Base-by-base conservation (phyloP, 164 flowering plant species). In the Stephania yunnanensis region DNA sequence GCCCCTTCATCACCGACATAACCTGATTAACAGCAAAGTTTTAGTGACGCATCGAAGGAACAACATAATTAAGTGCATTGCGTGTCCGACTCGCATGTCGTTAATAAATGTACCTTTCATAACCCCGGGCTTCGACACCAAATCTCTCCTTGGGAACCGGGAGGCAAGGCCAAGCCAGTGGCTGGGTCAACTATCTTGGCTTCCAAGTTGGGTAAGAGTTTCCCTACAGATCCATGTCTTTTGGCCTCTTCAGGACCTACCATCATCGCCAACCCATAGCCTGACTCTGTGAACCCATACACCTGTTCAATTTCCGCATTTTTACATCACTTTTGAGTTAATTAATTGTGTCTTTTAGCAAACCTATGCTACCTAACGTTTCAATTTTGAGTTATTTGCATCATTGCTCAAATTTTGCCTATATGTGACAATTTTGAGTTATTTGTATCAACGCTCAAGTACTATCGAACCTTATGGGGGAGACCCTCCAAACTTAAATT, bases 111-210 rank as follows among this genome's bases (percentile, higher is more conserved):
- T 52, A 95, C 99, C 99, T 89, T 88, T 84, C 97, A 95, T 95
- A 72, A 87, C 77, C 9, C 76, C 15, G 97, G 94, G 13, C 95
- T 94, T 73, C 93, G 84, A 69, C 93, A 17, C 99, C 97, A 95
- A 71, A 95, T 74, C 81, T 95, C 99, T 31, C 99, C 99, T 73
- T 72, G 85, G 52, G 87, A 86, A 11, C 92, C 90, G 19, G 99
- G 99, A 58, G 85, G 85, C 73, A 92, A 81, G 44, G 90, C 87
- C 74, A 88, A 82, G 53, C 91, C 92, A 36, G 90, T 86, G 15
- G 2, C 80, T 31, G 93, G 93, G 79, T 95, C 94, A 69, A 95
- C 95, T 45, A 95, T 90, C 84, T 86, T 95, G 80, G 94, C 99
- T 83, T 89, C 91, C 77, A 84, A 68, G 50, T 80, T 84, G 68